Conservation (phyloP, 495 filamentous ascomycete species). For the Neurospora africana region DNA sequence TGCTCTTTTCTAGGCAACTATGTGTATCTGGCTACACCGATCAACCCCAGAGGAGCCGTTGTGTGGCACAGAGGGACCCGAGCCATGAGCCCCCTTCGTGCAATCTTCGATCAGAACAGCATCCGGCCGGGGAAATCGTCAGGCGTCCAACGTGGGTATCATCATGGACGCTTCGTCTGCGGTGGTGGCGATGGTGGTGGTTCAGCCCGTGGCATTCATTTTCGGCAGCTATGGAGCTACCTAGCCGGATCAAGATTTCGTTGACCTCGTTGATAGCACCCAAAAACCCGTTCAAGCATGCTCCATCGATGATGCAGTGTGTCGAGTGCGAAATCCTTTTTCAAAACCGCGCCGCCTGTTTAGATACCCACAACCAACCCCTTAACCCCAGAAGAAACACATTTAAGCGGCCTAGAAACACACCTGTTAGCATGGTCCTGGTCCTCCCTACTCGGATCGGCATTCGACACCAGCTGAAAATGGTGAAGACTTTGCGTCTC, state of each 20-base stretch:
- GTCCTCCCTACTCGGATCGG: neutral
- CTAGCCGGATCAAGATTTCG: slow-evolving; percentile 24
- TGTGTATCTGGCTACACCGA: neutral
- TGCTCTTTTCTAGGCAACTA: neutral
- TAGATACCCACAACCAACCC: slow-evolving; percentile 23
- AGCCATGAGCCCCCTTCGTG: neutral
- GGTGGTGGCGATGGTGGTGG: slow-evolving; percentile 3
- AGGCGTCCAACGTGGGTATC: neutral
- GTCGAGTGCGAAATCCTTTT: slow-evolving; percentile 25
- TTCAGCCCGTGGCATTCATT: slow-evolving; percentile 24
- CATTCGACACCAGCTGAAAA: neutral
- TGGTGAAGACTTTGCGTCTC: neutral
- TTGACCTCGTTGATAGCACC: slow-evolving; percentile 27
- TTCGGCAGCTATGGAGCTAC: slow-evolving; percentile 26
- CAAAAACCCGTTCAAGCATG: slow-evolving; percentile 25
- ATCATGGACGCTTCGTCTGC: neutral
- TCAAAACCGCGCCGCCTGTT: slow-evolving; percentile 24
- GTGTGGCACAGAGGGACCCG: neutral
- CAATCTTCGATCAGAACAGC: neutral
- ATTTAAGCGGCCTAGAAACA: slow-evolving; percentile 17
- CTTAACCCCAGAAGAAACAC: slow-evolving; percentile 14
- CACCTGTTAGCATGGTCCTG: slow-evolving; percentile 12
- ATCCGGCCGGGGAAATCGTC: neutral
- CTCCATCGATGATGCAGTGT: slow-evolving; percentile 28
- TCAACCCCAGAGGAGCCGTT: neutral